Conservation (phyloP, 805 yeast genomes). For the Kregervanrija pseudodelftensis region DNA sequence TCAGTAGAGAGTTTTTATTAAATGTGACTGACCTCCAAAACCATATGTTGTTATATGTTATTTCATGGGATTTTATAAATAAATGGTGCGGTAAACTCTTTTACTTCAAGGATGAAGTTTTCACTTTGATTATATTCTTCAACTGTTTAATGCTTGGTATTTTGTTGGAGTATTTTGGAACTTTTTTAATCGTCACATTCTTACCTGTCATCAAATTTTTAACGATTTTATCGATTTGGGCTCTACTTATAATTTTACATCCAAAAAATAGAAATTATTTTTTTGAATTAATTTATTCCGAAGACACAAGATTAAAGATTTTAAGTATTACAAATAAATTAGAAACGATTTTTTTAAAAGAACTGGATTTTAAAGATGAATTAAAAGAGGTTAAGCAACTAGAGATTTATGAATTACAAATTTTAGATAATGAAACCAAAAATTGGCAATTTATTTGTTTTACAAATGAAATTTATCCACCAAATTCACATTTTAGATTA, state of each 20-base stretch:
- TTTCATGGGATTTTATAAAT: slow-evolving; percentile 50
- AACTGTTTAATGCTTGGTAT: slow-evolving; percentile 13
- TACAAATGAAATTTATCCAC: slow-evolving; percentile 45
- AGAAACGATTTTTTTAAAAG: slow-evolving; percentile 36
- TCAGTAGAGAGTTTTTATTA: slow-evolving; percentile 68
- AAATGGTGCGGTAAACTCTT: slow-evolving; percentile 48
- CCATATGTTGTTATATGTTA: slow-evolving; percentile 60
- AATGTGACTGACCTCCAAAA: slow-evolving; percentile 83
- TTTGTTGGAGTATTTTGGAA: slow-evolving; percentile 24
- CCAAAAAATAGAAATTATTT: slow-evolving; percentile 45
- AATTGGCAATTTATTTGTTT: slow-evolving; percentile 64
- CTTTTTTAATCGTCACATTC: slow-evolving; percentile 9
- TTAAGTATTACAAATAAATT: slow-evolving; percentile 41
- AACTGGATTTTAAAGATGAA: slow-evolving; percentile 28
- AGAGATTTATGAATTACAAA: slow-evolving; percentile 65
- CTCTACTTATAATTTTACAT: slow-evolving; percentile 35
- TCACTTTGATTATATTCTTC: slow-evolving; percentile 48
- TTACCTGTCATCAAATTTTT: slow-evolving; percentile 26
- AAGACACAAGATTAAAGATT: slow-evolving; percentile 52
- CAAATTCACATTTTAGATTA: slow-evolving; percentile 37
- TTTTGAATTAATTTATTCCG: slow-evolving; percentile 46
- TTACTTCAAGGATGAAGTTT: slow-evolving; percentile 54
- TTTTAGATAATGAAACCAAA: slow-evolving; percentile 37
- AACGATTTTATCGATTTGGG: slow-evolving; percentile 44
- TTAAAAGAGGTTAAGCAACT: slow-evolving; percentile 41